phyloP scores from a whole-genome alignment of 2,329 filamentous ascomycete species.

The Sclerotinia subarctica region DNA sequence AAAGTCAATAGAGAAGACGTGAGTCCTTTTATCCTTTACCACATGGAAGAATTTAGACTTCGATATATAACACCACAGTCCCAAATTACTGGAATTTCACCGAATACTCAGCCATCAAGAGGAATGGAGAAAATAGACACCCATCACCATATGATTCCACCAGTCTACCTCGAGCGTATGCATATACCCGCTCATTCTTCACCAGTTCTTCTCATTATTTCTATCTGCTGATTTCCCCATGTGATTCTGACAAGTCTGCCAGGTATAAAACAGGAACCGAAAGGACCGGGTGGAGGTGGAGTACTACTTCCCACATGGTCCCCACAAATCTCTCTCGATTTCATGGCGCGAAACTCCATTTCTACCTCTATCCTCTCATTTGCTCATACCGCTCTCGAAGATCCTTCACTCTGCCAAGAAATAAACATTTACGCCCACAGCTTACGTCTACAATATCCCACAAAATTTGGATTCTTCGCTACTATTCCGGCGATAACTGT shows the following conservation, averaged over 20 bases:
- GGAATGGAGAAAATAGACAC: slow-evolving; percentile 6
- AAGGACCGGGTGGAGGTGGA: background rate
- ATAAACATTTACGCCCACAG: slow-evolving; percentile 8
- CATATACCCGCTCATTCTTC: background rate
- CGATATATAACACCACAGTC: background rate
- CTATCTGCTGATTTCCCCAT: background rate
- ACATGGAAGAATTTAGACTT: background rate
- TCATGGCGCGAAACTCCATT: slow-evolving; percentile 4
- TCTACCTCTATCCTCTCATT: slow-evolving; percentile 16
- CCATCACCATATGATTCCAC: slow-evolving; percentile 14
- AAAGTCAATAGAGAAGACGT: slow-evolving; percentile 16
- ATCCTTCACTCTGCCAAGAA: background rate
- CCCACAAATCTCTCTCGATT: slow-evolving; percentile 4
- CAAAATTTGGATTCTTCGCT: slow-evolving; percentile 11
- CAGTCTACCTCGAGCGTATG: slow-evolving; percentile 11
- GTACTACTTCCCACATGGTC: background rate
- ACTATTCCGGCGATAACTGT: slow-evolving; percentile 6
- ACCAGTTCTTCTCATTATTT: rapidly evolving
- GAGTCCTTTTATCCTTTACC: background rate
- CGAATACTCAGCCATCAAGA: background rate
- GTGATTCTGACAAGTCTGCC: background rate
- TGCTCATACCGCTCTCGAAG: background rate
- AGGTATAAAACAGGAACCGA: background rate
- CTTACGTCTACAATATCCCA: slow-evolving; percentile 3
- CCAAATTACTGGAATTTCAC: background rate